phyloP scores from a whole-genome alignment of 257 asterid species.

The Nicotiana sylvestris region DNA sequence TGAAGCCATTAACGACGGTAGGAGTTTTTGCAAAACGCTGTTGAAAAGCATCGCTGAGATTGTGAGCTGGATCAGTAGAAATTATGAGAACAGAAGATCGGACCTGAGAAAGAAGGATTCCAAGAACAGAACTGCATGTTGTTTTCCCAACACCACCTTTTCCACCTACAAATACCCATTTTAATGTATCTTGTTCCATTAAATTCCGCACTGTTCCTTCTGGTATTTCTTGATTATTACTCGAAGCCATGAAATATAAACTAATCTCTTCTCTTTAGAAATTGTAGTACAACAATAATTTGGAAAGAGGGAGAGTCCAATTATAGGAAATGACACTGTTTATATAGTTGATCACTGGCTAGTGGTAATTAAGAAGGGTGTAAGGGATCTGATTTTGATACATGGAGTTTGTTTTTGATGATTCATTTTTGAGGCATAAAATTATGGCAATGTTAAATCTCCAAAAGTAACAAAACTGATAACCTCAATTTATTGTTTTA shows the following conservation, averaged over 20 bases:
- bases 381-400: neutral
- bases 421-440: neutral
- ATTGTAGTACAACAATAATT: no score
- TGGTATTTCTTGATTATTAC: conserved; percentile 41
- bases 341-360: neutral
- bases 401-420: neutral
- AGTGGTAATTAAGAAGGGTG: neutral
- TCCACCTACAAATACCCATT: conserved; percentile 97
- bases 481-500: no score
- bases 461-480: no score
- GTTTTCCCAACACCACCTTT: conserved; percentile 98
- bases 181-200: conserved; percentile 69
- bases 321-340: neutral
- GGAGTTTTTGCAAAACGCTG: conserved; percentile 86
- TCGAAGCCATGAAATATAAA: neutral
- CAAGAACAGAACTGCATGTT: conserved; percentile 78
- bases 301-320: no score
- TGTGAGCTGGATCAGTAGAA: conserved; percentile 97
- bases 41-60: conserved; percentile 94
- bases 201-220: conserved; percentile 76
- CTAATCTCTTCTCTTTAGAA: no score
- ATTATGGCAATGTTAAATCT: no score
- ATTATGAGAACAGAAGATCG: conserved; percentile 84
- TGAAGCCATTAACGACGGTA: conserved; percentile 83
- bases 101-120: conserved; percentile 68